phyloP scores from a whole-genome alignment of 2,329 filamentous ascomycete species.

The Fusarium pseudocircinatum region DNA sequence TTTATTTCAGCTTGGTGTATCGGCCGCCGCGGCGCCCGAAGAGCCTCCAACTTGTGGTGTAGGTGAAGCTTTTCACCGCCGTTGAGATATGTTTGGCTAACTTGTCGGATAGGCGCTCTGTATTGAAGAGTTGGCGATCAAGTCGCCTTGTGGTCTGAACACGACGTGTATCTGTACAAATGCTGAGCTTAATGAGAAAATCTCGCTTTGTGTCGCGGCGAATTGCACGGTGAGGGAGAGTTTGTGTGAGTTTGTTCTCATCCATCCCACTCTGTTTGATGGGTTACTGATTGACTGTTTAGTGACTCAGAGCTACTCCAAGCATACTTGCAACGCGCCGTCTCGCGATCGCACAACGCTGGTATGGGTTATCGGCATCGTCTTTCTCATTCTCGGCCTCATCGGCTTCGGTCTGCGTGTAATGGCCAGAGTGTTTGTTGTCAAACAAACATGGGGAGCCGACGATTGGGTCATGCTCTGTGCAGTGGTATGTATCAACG shows the following conservation, averaged over 20 bases:
- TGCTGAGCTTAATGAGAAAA: constrained; percentile 10
- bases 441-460: constrained; percentile 13
- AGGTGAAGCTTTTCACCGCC: background rate
- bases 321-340: constrained; percentile 8
- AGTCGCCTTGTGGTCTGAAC: constrained; percentile 15
- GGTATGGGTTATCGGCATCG: constrained; percentile 1
- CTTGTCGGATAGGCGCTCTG: background rate
- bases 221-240: constrained; percentile 13
- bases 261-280: fast-evolving
- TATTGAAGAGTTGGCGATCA: constrained; percentile 1
- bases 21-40: constrained; percentile 15
- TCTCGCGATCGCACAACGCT: constrained; percentile 12
- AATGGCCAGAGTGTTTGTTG: constrained; percentile 11
- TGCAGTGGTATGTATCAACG: constrained; percentile 1
- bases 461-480: constrained; percentile 21
- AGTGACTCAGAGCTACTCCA: constrained; percentile 17
- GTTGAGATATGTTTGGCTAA: background rate
- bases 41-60: constrained; percentile 28
- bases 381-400: constrained; percentile 4
- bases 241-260: background rate
- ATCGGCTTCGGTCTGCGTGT: constrained; percentile 6
- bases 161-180: constrained; percentile 21
- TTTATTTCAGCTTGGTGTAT: constrained; percentile 17
- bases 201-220: background rate
- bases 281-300: background rate